A percentile compares a stretch with the other conserved stretches of the same genome.
phyloP scores from a whole-genome alignment of 2,329 filamentous ascomycete genomes.

The Ophiostoma himal-ulmi region DNA sequence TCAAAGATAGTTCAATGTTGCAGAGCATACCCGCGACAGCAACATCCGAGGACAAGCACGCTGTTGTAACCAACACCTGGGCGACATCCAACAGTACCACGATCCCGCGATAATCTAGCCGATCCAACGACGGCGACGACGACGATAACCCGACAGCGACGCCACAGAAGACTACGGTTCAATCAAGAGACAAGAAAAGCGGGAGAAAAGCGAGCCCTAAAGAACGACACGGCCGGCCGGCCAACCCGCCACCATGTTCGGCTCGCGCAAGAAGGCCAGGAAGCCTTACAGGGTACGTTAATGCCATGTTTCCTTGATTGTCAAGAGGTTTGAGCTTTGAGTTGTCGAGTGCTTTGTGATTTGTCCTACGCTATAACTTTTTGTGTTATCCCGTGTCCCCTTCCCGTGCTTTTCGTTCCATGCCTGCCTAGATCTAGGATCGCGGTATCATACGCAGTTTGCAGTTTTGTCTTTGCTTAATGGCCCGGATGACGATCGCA shows the following conservation, averaged over 20 bases:
- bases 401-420: neutral
- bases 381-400: neutral
- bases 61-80: neutral
- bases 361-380: neutral
- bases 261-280: slow-evolving; percentile 44
- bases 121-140: neutral
- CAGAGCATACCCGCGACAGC: neutral
- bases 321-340: neutral
- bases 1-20: neutral
- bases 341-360: neutral
- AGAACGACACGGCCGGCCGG: slow-evolving; percentile 4
- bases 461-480: neutral
- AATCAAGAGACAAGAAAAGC: neutral
- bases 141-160: neutral
- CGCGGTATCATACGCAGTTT: neutral
- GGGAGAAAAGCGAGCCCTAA: neutral
- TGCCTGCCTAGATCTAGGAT: neutral
- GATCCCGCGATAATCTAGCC: neutral
- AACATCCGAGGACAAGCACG: neutral
- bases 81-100: slow-evolving; percentile 3
- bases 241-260: slow-evolving; percentile 37
- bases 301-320: slow-evolving; percentile 18
- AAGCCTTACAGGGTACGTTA: slow-evolving; percentile 45
- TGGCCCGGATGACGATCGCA: neutral
- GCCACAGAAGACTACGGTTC: neutral